Conservation (phyloP, 148 eudicot species). For the Bassia scoparia region DNA sequence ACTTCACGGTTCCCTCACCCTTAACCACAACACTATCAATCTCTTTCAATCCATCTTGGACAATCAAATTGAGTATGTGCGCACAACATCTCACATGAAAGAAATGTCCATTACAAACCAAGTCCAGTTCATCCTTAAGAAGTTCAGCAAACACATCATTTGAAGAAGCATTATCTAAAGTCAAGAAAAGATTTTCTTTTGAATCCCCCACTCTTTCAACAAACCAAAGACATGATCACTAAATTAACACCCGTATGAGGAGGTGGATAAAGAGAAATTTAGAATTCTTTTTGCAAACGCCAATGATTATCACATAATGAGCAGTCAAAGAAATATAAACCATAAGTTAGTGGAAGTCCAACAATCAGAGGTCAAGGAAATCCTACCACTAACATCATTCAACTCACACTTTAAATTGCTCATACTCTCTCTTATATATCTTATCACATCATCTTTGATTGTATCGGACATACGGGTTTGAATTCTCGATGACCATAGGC, state of each 20-base stretch:
- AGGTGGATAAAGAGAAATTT: background rate
- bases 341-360: too few relatives aligned
- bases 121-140: background rate
- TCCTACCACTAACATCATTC: background rate
- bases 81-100: too few relatives aligned
- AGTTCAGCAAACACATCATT: too few relatives aligned
- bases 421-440: background rate
- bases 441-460: background rate
- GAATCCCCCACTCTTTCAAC: background rate
- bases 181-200: background rate
- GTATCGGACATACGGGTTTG: background rate
- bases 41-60: too few relatives aligned
- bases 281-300: constrained; percentile 8
- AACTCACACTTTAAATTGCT: background rate
- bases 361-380: background rate
- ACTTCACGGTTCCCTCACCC: too few relatives aligned
- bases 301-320: too few relatives aligned
- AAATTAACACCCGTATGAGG: constrained; percentile 5
- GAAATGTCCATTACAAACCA: background rate
- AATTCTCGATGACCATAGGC: background rate
- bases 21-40: too few relatives aligned
- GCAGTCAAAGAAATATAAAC: too few relatives aligned
- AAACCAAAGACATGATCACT: background rate
- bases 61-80: too few relatives aligned
- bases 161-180: background rate